These are phyloP conservation scores for Naganishia randhawae DNA, from an alignment of 768 basidiomycete genomes.

Conservation along the genomic window DNA sequence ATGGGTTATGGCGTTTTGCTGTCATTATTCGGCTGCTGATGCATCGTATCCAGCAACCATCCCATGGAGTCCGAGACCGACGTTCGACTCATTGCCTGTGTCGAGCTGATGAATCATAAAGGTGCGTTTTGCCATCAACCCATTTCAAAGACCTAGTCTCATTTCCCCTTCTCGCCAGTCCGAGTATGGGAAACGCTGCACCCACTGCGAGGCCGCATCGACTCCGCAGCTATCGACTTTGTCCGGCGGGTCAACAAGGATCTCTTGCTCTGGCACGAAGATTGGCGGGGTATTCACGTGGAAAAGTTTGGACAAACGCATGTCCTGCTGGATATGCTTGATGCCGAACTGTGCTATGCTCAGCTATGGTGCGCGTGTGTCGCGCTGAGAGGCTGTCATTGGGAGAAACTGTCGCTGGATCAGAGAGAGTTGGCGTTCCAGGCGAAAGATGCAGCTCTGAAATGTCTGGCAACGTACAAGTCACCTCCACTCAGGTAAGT, in stretches of 20 bases:
- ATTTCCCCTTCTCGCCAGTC: conserved; percentile 54
- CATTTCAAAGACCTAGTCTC: background rate
- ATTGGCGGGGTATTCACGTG: conserved; percentile 82
- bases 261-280: conserved; percentile 84
- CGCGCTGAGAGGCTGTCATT: conserved; percentile 81
- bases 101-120: conserved; percentile 86
- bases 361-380: conserved; percentile 94
- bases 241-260: conserved; percentile 81
- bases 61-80: conserved; percentile 87
- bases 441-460: conserved; percentile 85
- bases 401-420: conserved; percentile 95
- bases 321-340: conserved; percentile 78
- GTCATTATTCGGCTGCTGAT: background rate
- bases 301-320: conserved; percentile 68
- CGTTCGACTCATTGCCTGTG: conserved; percentile 76
- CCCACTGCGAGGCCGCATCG: conserved; percentile 79
- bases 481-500: conserved; percentile 73
- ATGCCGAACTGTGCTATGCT: conserved; percentile 83
- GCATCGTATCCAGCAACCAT: conserved; percentile 54
- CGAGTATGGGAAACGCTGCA: conserved; percentile 89
- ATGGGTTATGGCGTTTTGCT: background rate
- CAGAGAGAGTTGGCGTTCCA: conserved; percentile 92
- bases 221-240: conserved; percentile 76
- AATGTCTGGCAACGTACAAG: conserved; percentile 76
- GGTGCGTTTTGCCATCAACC: conserved; percentile 55